Evolutionary conservation across 2,329 filamentous ascomycete genomes (phyloP), one percentile per base, ranked within the genome.

Genomic region (Fusarium sp.): DNA sequence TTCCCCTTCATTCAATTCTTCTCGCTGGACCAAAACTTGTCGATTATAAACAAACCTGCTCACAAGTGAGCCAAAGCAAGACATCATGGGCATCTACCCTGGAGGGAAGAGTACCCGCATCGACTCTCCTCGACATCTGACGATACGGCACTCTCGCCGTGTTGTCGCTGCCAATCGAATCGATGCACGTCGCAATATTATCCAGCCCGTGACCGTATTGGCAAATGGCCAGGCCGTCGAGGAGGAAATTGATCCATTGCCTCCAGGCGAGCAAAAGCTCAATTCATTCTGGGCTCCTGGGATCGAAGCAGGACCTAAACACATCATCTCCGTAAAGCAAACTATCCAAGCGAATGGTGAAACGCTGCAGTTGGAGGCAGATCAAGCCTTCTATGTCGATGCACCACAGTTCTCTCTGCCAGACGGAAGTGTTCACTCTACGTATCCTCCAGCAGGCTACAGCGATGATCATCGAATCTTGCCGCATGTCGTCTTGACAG

Each of bases 401-500:
- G 78, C 77, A 3, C 81, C 80, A 2, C 76, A 76, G 23, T 83
- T 80, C 57, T 62, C 67, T 0, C 62, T 84, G 3, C 78, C 77
- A 0, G 73, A 75, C 3, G 75, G 74, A 1, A 55, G 50, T 2
- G 64, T 84, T 5, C 62, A 84, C 69, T 80, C 77, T 0, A 52
- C 72, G 0, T 84, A 83, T 63, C 83, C 84, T 0, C 79, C 81
- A 1, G 47, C 70, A 2, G 83, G 81, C 1, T 75, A 82, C 49
- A 39, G 62, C 0, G 83, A 79, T n/a, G 59, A 74, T 3, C 58
- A 56, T 7, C 35, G 71, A 1, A 77, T 80, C 2, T 66, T 85
- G 5, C 84, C 83, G 2, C 83, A 85, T 66, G 66, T 85, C 0
- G 80, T 85, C 7, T 73, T 85, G 21, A 81, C 68, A 2, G 81